Percentiles rank a stretch among this genome's conserved stretches.
Conservation (phyloP, 2,329 filamentous ascomycete species). For the Uncinocarpus reesii region DNA sequence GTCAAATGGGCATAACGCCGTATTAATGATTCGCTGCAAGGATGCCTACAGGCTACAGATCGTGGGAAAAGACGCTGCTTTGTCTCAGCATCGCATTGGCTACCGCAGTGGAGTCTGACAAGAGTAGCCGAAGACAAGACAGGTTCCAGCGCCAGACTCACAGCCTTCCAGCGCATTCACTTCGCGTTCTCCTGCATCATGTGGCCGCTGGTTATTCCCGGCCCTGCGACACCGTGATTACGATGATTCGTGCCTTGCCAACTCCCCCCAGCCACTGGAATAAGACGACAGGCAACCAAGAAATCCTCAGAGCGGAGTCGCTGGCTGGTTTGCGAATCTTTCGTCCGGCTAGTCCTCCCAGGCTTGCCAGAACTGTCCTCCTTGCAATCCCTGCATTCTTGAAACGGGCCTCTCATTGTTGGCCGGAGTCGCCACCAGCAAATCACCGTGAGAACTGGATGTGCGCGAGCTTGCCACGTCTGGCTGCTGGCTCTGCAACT, state of each 20-base stretch:
- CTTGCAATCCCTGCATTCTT: no score
- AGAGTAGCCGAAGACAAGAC: neutral
- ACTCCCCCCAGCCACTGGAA: constrained; percentile 2
- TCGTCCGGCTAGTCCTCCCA: no score
- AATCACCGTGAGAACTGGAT: no score
- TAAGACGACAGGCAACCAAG: neutral
- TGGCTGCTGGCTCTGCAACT: no score
- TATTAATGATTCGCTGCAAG: neutral
- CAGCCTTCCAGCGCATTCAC: neutral
- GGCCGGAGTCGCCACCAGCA: no score
- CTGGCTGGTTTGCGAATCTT: neutral
- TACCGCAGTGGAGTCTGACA: neutral
- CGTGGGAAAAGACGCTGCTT: neutral
- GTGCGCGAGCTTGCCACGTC: no score
- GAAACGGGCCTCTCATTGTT: no score
- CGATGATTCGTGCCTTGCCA: no score
- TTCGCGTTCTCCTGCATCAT: neutral
- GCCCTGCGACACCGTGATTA: neutral
- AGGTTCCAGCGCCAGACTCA: neutral
- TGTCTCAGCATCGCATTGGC: neutral
- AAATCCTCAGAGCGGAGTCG: neutral
- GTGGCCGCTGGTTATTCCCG: constrained; percentile 1
- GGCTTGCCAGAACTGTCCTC: no score
- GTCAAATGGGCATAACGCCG: no score
- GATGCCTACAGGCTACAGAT: neutral